Conservation (phyloP, 306 rosid species). For the Acacia melanoxylon region DNA sequence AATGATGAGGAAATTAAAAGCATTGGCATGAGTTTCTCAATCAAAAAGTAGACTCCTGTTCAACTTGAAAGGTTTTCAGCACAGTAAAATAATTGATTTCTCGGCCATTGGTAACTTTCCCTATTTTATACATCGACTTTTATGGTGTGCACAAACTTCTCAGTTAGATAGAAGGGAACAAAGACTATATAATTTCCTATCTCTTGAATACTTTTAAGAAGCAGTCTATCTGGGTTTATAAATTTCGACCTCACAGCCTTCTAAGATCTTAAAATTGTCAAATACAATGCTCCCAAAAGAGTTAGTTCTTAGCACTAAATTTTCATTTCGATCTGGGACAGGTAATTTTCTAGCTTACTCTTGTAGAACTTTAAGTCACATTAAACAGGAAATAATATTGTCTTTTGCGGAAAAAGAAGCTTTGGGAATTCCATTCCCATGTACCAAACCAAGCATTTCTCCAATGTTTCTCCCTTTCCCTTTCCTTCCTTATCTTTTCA, state of each 20-base stretch:
- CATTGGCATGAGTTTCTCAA: background rate
- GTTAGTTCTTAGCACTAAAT: background rate
- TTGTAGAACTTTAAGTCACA: background rate
- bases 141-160: background rate
- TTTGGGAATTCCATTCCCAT: background rate
- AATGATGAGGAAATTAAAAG: background rate
- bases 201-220: background rate
- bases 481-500: background rate
- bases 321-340: background rate
- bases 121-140: background rate
- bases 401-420: background rate
- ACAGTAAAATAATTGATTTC: background rate
- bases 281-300: constrained; percentile 10
- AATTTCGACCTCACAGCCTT: background rate
- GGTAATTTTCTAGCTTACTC: background rate
- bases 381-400: background rate
- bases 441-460: background rate
- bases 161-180: background rate
- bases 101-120: background rate
- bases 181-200: background rate
- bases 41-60: background rate
- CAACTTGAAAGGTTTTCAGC: background rate
- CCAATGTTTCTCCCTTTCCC: background rate
- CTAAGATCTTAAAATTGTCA: background rate
- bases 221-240: background rate